Base-by-base conservation (phyloP, 179 eudicot genomes). In the Heliamphora pulchella region DNA sequence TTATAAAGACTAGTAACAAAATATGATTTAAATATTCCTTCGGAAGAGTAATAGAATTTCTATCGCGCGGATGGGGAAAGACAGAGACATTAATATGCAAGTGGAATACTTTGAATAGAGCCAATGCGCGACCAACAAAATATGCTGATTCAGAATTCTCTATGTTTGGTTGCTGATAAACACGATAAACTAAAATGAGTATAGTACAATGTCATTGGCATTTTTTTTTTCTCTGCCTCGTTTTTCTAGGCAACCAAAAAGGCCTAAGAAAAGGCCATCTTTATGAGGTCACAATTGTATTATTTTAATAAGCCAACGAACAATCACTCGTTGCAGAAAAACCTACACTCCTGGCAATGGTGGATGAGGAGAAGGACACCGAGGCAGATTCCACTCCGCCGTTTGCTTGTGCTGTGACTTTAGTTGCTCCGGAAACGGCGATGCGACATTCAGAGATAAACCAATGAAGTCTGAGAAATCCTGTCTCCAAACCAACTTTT, bases 381-480 rank as follows among this genome's bases (percentile, higher is more conserved):
- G 74, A 14, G 7, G 54, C 17, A 17, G 22, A 17, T 69, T 17
- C 31, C 4, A 48, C 6, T 17, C 48, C 7, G 0, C n/a, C 46
- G 17, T 71, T n/a, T 31, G 4, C 41, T 71, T 47, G 13, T 6
- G 50, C 74, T 71, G 5, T 48, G 54, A 71, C 74, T 47, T 46
- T 10, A n/a, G 17, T 71, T 50, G 14, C 74, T 71, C 74, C 39
- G 20, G 74, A 31, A 14, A 68, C 3, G 71, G 71, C 71, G n/a
- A 47, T 22, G 74, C 54, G 47, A 71, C 74, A 17, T 17, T 46
- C 9, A 71, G 8, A 8, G 57, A 22, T 9, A 17, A 71, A 71
- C 9, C 55, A 14, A n/a, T 8, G 54, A 17, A 39, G 39, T 70
- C 18, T 9, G 6, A n/a, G 50, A 43, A 41, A 68, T 68, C 74